These are phyloP conservation scores for Leccinum broughii DNA, from an alignment of 768 basidiomycete genomes.

Conservation along the genomic window DNA sequence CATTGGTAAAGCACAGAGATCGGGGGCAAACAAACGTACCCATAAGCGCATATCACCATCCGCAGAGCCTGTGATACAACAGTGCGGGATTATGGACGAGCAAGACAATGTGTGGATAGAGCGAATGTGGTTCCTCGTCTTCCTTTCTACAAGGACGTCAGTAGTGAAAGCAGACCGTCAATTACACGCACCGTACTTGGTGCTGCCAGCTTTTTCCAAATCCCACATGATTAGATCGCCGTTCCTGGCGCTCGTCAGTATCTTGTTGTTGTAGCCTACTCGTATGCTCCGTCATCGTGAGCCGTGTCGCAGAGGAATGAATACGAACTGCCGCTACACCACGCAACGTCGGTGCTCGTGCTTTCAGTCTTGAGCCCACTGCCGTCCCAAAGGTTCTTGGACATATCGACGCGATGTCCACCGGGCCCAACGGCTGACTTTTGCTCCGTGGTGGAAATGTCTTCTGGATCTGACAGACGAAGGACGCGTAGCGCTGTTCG, in stretches of 20 bases:
- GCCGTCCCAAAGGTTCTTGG: constrained; percentile 76
- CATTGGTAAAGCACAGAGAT: background rate
- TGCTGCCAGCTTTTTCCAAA: constrained; percentile 59
- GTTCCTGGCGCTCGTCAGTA: constrained; percentile 77
- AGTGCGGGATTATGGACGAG: constrained; percentile 65
- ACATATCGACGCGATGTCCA: constrained; percentile 67
- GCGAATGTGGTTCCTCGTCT: constrained; percentile 67
- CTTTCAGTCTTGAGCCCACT: constrained; percentile 79
- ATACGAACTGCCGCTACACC: constrained; percentile 67
- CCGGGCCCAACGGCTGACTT: constrained; percentile 56
- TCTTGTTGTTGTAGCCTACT: constrained; percentile 69
- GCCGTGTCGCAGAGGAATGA: background rate
- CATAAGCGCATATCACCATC: constrained; percentile 81
- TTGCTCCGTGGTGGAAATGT: constrained; percentile 42
- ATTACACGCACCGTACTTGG: constrained; percentile 63
- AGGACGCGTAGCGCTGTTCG: constrained; percentile 58
- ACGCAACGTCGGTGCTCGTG: constrained; percentile 77
- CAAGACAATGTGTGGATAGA: constrained; percentile 71
- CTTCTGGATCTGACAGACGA: constrained; percentile 52
- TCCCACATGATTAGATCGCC: constrained; percentile 88
- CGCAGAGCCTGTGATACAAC: constrained; percentile 77
- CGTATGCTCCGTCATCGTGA: constrained; percentile 3
- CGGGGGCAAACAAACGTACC: constrained; percentile 43
- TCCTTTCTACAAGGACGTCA: constrained; percentile 51
- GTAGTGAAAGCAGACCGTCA: constrained; percentile 9